Percentiles rank a stretch among this genome's conserved stretches.
Conservation (phyloP, 1,284 basidiomycete species). For the Bondarzewia mesenterica region DNA sequence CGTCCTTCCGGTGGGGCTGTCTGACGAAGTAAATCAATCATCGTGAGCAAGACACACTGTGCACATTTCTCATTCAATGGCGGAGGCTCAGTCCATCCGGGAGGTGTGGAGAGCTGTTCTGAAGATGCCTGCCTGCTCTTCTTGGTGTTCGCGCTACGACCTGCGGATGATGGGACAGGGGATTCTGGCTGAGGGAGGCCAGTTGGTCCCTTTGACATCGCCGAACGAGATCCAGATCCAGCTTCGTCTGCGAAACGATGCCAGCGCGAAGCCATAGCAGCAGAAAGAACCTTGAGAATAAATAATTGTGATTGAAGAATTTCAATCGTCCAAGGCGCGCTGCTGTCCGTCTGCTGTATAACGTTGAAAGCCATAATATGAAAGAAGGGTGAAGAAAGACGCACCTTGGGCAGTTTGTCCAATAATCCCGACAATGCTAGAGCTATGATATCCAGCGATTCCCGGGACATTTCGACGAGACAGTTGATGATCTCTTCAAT, state of each 20-base stretch:
- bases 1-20: conserved; percentile 52
- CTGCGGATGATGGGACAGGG: conserved; percentile 21
- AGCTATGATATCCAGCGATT: conserved; percentile 72
- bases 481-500: conserved; percentile 70
- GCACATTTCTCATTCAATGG: conserved; percentile 83
- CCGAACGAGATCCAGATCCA: conserved; percentile 33
- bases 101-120: conserved; percentile 30
- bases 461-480: conserved; percentile 69
- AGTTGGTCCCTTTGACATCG: conserved; percentile 23
- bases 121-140: conserved; percentile 28
- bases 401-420: conserved; percentile 71
- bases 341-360: conserved; percentile 40
- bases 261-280: conserved; percentile 78
- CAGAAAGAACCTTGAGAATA: conserved; percentile 77
- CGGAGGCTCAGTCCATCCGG: conserved; percentile 58
- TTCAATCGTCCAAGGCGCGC: conserved; percentile 53
- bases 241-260: conserved; percentile 29
- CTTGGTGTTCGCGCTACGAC: conserved; percentile 13
- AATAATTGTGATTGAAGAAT: conserved; percentile 87
- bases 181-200: conserved; percentile 24
- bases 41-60: conserved; percentile 77
- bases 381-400: conserved; percentile 16
- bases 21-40: conserved; percentile 77
- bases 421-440: conserved; percentile 71
- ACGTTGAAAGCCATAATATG: neutral